Conservation (phyloP, 228 moss, liverwort and hornwort genomes). For the Sphagnum fallax region DNA sequence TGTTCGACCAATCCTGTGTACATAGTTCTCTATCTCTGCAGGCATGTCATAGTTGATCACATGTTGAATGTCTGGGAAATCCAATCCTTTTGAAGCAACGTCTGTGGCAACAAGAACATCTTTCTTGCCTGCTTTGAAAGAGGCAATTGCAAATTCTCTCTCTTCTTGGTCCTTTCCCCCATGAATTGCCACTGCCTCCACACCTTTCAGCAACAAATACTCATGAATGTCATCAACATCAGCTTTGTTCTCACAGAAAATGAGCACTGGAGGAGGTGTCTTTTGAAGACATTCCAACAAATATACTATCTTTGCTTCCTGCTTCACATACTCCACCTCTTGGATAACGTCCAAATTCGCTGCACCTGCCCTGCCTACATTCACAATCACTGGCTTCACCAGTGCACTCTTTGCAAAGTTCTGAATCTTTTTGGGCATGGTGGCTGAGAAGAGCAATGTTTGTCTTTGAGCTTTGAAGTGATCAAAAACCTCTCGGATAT, state of each 20-base stretch:
- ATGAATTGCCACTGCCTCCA: constrained; percentile 89
- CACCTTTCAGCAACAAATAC: constrained; percentile 84
- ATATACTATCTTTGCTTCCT: constrained; percentile 94
- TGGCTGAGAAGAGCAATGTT: constrained; percentile 89
- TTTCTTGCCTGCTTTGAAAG: constrained; percentile 87
- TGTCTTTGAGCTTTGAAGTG: constrained; percentile 89
- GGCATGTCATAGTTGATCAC: constrained; percentile 99
- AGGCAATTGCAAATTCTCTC: constrained; percentile 85
- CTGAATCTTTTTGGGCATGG: constrained; percentile 96
- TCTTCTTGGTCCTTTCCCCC: constrained; percentile 98
- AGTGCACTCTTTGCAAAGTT: constrained; percentile 92
- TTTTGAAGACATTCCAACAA: constrained; percentile 89
- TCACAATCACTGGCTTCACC: constrained; percentile 90
- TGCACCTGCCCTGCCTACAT: constrained; percentile 93
- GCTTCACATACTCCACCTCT: constrained; percentile 95
- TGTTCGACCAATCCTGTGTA: constrained; percentile 93
- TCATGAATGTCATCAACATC: constrained; percentile 96
- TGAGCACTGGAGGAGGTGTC: constrained; percentile 85
- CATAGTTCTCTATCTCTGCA: constrained; percentile 91
- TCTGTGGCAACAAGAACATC: constrained; percentile 95
- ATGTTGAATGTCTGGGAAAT: constrained; percentile 96
- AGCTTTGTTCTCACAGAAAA: constrained; percentile 93
- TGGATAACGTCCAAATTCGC: constrained; percentile 93
- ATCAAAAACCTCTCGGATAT: constrained; percentile 91
- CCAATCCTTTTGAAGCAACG: constrained; percentile 85